Base-by-base conservation (phyloP, 2,329 filamentous ascomycete species). In the Stachybotrys chartarum region DNA sequence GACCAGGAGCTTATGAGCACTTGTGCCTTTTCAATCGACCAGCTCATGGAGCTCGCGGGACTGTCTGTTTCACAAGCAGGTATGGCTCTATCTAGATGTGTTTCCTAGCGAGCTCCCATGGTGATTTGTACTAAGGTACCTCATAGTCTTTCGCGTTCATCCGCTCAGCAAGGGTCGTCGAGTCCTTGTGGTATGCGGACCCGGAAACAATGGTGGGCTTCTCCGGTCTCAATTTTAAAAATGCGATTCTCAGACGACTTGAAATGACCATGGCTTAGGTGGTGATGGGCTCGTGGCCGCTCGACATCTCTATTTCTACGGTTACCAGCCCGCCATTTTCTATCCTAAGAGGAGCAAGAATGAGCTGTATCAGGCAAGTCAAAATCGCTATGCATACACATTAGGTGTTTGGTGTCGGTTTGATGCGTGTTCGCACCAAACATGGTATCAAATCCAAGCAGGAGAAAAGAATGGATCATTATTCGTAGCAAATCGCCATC, bases 1-100 rank as follows among this genome's bases (percentile, higher is more conserved):
- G 94, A 99, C 69, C 86, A 90, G 71, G 93, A 99, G 69, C 85
- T 99, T 59, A 97, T 99, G 92, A 89, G 84, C 67, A 82, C 83
- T 11, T 84, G 86, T 1, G 91, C 89, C 8, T 99, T 96, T 74
- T 96, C 91, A 11, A 82, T 99, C 55, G 94, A 97, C 68, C 94
- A 99, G 72, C 78, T 99, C 51, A 97, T 99, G 94, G 94, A 97
- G 69, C 77, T 99, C 7, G 94, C 94, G 48, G 94, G 94, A 0
- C 80, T 99, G 0, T 92, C 91, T 1, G 91, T 97, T 30, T 93
- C 93, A 12, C 91, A 97, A 78, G 91, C 88, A 52, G 85, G 91
- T 92, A 68, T 56, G 77, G 59, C 45, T 18, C 31, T 24, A 35
- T 11, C 6, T n/a, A 30, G 5, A 30, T 10, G 14, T 7, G 5